phyloP scores from a whole-genome alignment of 2,329 filamentous ascomycete genomes.

The Chaetoscypha palmicola region DNA sequence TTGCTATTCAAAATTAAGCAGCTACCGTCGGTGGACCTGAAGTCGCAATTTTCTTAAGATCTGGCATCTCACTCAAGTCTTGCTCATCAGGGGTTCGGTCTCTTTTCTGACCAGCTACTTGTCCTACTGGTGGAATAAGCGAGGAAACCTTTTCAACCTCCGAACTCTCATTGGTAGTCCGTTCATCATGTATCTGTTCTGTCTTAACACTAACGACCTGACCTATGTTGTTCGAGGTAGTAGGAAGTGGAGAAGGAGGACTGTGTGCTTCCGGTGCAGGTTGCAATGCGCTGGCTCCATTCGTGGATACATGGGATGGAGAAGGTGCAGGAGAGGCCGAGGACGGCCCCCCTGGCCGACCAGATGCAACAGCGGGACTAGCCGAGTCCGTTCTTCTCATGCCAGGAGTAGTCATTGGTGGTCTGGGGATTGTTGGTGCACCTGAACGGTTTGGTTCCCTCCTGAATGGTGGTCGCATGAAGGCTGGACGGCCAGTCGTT shows the following conservation, averaged over 20 bases:
- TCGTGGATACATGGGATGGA: slow-evolving; percentile 2
- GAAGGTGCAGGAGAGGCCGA: slow-evolving; percentile 22
- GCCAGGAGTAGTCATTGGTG: slow-evolving; percentile 26
- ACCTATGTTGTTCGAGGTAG: too few relatives aligned
- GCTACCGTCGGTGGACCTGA: slow-evolving; percentile 12
- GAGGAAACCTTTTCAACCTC: too few relatives aligned
- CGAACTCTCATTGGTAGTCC: neutral
- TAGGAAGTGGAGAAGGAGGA: too few relatives aligned
- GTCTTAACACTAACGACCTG: neutral
- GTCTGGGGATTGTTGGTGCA: slow-evolving; percentile 22
- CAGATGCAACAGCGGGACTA: slow-evolving; percentile 17
- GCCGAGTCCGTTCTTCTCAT: slow-evolving; percentile 22
- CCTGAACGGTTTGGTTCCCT: slow-evolving; percentile 17
- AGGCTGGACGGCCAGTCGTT: slow-evolving; percentile 14
- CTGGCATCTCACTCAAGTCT: slow-evolving; percentile 18
- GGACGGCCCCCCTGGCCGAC: slow-evolving; percentile 15
- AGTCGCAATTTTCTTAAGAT: slow-evolving; percentile 19
- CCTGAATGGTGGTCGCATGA: slow-evolving; percentile 25
- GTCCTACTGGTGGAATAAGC: slow-evolving; percentile 6
- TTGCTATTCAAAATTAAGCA: neutral
- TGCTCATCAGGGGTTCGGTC: slow-evolving; percentile 21
- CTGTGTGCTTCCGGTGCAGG: slow-evolving; percentile 16
- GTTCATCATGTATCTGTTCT: neutral
- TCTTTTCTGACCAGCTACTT: slow-evolving; percentile 21
- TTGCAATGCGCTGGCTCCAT: slow-evolving; percentile 8